Evolutionary conservation across 352 stramenopile species (phyloP).

Genomic region (Phytophthora capsici): DNA sequence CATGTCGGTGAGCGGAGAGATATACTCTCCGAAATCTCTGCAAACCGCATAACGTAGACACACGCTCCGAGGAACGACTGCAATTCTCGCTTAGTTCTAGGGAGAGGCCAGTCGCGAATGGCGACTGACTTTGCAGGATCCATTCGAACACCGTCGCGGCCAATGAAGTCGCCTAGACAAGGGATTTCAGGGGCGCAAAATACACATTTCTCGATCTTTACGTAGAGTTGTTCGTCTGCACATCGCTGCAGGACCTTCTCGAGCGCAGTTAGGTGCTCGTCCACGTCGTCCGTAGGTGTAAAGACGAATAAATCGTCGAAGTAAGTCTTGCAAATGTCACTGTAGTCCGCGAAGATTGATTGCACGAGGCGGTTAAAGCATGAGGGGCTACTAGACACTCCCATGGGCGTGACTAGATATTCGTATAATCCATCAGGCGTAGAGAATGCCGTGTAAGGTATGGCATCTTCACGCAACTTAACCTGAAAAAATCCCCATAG

Average conservation of each 20-base stretch:
- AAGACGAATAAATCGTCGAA: not conserved
- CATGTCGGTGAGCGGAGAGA: not conserved
- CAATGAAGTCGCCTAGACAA: not conserved
- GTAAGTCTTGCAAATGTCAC: not conserved
- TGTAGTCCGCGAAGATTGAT: not conserved
- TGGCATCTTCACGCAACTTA: too few species aligned
- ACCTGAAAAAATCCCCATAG: too few species aligned
- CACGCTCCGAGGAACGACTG: not conserved
- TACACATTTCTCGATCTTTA: not conserved
- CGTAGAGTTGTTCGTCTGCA: not conserved
- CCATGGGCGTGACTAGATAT: constrained; percentile 6
- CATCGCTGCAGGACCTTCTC: not conserved
- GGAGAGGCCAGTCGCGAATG: not conserved
- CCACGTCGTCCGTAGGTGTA: not conserved
- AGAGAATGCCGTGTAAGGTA: too few species aligned
- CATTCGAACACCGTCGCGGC: not conserved
- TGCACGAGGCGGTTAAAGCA: constrained; percentile 3
- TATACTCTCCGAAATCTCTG: not conserved
- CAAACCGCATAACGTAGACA: not conserved
- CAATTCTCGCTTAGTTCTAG: not conserved
- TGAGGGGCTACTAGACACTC: not conserved
- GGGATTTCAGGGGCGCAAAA: not conserved
- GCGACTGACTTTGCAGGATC: not conserved
- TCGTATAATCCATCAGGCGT: constrained; percentile 2
- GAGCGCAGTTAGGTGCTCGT: not conserved